phyloP scores from a whole-genome alignment of 768 basidiomycete genomes.

The Nevesoporus exiguus region DNA sequence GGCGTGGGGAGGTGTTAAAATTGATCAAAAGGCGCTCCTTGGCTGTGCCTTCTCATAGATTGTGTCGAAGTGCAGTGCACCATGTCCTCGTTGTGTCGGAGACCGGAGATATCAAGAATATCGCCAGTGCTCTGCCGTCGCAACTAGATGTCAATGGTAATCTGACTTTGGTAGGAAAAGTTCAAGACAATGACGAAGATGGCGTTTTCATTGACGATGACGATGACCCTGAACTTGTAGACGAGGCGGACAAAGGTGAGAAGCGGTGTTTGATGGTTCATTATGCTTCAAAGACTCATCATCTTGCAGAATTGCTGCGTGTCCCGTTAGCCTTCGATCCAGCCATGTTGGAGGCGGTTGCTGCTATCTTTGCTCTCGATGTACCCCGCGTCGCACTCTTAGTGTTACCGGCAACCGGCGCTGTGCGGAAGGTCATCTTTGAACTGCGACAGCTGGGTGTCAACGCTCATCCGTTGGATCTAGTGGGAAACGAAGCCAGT shows the following conservation, averaged over 20 bases:
- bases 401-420: conserved; percentile 59
- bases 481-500: conserved; percentile 43
- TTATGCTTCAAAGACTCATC: conserved; percentile 12
- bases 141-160: not conserved
- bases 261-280: not conserved
- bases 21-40: conserved; percentile 26
- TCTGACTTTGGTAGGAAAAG: not conserved
- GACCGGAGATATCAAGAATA: conserved; percentile 50
- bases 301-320: conserved; percentile 39
- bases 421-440: conserved; percentile 59
- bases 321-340: conserved; percentile 54
- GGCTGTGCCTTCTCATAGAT: conserved; percentile 24
- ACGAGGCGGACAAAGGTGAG: conserved; percentile 24
- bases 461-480: conserved; percentile 59
- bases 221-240: conserved; percentile 16
- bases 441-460: conserved; percentile 66
- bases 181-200: conserved; percentile 7
- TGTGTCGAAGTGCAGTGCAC: conserved; percentile 38
- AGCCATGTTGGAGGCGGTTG: conserved; percentile 62
- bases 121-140: conserved; percentile 41
- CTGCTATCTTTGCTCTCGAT: conserved; percentile 66
- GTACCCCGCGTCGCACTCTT: conserved; percentile 65
- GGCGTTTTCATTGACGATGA: conserved; percentile 26
- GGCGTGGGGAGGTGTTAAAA: conserved; percentile 36
- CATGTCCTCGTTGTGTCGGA: conserved; percentile 61